Evolutionary conservation across 2,329 filamentous ascomycete genomes (phyloP).

Genomic region (Cryoendolithus antarcticus): DNA sequence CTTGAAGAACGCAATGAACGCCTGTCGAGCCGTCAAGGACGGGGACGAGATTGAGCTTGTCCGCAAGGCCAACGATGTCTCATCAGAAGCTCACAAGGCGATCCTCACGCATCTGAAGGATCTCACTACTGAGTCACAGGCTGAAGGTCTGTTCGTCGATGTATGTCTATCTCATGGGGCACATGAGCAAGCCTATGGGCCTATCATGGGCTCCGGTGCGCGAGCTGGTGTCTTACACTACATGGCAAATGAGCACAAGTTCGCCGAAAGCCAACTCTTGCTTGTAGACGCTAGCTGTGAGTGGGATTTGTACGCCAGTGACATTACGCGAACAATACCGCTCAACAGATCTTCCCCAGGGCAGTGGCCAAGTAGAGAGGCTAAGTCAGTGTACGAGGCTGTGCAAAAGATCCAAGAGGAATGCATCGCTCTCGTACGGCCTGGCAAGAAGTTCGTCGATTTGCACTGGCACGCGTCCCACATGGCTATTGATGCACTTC

Average conservation of each 20-base stretch:
- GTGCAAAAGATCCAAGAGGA: slow-evolving; percentile 77
- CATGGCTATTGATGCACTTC: slow-evolving; percentile 67
- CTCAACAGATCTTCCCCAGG: slow-evolving; percentile 41
- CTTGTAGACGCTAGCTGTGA: slow-evolving; percentile 83
- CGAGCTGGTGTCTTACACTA: slow-evolving; percentile 86
- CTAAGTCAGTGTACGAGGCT: slow-evolving; percentile 60
- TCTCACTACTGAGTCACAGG: slow-evolving; percentile 65
- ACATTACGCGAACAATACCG: slow-evolving; percentile 82
- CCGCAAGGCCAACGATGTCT: slow-evolving; percentile 70
- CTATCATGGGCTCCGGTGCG: slow-evolving; percentile 76
- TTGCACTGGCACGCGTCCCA: slow-evolving; percentile 67
- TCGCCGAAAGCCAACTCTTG: slow-evolving; percentile 60
- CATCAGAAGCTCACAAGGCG: slow-evolving; percentile 60
- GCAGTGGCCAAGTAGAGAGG: slow-evolving; percentile 53
- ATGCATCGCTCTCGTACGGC: slow-evolving; percentile 59
- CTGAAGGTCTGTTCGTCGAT: slow-evolving; percentile 65
- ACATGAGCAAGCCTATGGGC: slow-evolving; percentile 68
- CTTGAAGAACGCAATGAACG: slow-evolving; percentile 41
- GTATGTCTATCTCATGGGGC: slow-evolving; percentile 62
- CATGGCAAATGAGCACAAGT: slow-evolving; percentile 59
- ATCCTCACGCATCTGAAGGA: slow-evolving; percentile 53
- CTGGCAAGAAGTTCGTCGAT: slow-evolving; percentile 66
- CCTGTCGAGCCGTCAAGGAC: slow-evolving; percentile 69
- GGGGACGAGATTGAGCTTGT: slow-evolving; percentile 77
- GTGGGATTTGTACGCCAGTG: slow-evolving; percentile 73